Percentiles rank a stretch among this genome's conserved stretches.
Conservation (phyloP, 2,329 filamentous ascomycete genomes). For the Monascus ruber region DNA sequence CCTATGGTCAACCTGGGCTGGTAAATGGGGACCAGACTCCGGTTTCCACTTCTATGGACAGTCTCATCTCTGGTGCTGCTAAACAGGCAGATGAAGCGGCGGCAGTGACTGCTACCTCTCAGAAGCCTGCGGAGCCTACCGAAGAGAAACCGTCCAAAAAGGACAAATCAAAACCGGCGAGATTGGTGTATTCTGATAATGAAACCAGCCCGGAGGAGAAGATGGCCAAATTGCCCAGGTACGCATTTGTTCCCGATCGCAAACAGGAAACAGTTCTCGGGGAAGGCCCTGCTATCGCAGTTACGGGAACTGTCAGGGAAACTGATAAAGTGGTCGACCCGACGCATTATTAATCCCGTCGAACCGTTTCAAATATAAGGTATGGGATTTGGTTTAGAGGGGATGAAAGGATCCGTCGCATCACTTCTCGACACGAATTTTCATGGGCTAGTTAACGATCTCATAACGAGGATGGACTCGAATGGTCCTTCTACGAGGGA, state of each 20-base stretch:
- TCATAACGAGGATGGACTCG: neutral
- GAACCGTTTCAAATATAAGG: neutral
- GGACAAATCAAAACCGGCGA: slow-evolving; percentile 51
- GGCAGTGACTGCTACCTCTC: slow-evolving; percentile 20
- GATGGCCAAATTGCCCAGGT: slow-evolving; percentile 68
- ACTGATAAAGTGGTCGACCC: slow-evolving; percentile 24
- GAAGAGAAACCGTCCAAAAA: slow-evolving; percentile 57
- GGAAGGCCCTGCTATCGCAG: slow-evolving; percentile 22
- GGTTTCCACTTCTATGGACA: slow-evolving; percentile 38
- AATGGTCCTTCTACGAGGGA: neutral
- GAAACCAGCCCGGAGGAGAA: slow-evolving; percentile 78
- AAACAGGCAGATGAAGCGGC: slow-evolving; percentile 33
- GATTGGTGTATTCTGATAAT: slow-evolving; percentile 72
- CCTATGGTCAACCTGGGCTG: slow-evolving; percentile 11
- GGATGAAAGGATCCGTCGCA: neutral
- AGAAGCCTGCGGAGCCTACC: slow-evolving; percentile 31
- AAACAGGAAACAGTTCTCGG: slow-evolving; percentile 25
- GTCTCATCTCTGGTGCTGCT: slow-evolving; percentile 39
- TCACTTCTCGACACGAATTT: neutral
- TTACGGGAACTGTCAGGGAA: slow-evolving; percentile 22
- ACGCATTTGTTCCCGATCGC: slow-evolving; percentile 50
- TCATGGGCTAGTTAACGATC: slow-evolving; percentile 1
- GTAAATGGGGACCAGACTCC: slow-evolving; percentile 21
- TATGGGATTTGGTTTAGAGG: no score
- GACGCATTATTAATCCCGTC: slow-evolving; percentile 12